Evolutionary conservation across 2,329 filamentous ascomycete species (phyloP).

Genomic region (Penicillium sp.): DNA sequence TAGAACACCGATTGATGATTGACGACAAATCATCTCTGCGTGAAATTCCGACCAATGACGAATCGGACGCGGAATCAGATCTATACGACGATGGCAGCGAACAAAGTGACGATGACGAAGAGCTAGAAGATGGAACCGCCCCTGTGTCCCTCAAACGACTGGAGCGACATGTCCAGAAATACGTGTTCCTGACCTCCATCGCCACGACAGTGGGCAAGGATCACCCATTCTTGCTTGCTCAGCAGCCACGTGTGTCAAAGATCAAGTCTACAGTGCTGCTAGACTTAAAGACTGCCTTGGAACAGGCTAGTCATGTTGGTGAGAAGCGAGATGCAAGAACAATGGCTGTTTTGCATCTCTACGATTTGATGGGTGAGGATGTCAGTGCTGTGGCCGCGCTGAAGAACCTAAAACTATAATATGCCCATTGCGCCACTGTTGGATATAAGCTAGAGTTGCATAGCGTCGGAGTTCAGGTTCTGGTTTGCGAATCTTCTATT

Average conservation of each 20-base stretch:
- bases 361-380: slow-evolving; percentile 62
- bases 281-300: slow-evolving; percentile 64
- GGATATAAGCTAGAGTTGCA: slow-evolving; percentile 22
- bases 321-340: slow-evolving; percentile 42
- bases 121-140: slow-evolving; percentile 39
- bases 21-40: slow-evolving; percentile 38
- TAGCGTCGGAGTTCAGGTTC: slow-evolving; percentile 49
- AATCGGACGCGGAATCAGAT: slow-evolving; percentile 37
- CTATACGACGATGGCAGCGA: slow-evolving; percentile 36
- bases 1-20: slow-evolving; percentile 70
- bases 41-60: slow-evolving; percentile 15
- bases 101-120: slow-evolving; percentile 40
- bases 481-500: slow-evolving; percentile 25
- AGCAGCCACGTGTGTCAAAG: slow-evolving; percentile 57
- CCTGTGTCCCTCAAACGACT: slow-evolving; percentile 48
- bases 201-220: slow-evolving; percentile 53
- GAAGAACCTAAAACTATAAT: slow-evolving; percentile 44
- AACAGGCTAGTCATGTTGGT: slow-evolving; percentile 52
- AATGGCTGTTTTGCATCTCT: slow-evolving; percentile 60
- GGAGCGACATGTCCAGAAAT: slow-evolving; percentile 59
- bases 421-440: not conserved
- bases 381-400: slow-evolving; percentile 60
- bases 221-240: slow-evolving; percentile 65
- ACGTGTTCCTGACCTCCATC: slow-evolving; percentile 56
- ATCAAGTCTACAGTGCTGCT: slow-evolving; percentile 64